A percentile compares a stretch with the other conserved stretches of the same genome.
These are phyloP conservation scores for Thuja plicata DNA, from an alignment of 83 land plant species.

Conservation along the genomic window DNA sequence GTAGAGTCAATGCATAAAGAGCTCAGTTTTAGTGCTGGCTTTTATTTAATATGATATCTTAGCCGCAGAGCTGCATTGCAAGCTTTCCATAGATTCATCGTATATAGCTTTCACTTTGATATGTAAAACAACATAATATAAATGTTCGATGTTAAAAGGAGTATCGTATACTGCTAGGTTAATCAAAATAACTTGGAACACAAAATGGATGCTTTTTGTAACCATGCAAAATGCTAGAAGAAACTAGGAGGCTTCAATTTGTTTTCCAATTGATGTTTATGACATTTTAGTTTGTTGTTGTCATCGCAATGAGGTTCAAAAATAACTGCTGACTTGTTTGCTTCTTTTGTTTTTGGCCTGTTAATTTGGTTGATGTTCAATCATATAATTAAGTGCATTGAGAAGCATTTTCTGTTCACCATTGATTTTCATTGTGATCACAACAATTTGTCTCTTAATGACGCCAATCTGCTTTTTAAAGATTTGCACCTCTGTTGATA, in stretches of 20 bases:
- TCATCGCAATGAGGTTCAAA: background rate
- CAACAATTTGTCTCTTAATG: background rate
- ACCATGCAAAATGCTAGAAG: background rate
- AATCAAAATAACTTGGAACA: background rate
- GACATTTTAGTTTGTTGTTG: background rate
- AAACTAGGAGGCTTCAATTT: background rate
- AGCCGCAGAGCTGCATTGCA: background rate
- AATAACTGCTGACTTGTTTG: background rate
- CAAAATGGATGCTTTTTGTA: background rate
- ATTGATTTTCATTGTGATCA: no score
- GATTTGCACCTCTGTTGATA: background rate
- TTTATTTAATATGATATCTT: no score
- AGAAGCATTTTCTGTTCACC: background rate
- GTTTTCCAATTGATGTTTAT: no score
- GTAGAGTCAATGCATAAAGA: background rate
- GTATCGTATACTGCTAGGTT: background rate
- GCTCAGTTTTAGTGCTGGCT: background rate
- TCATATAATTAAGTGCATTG: background rate
- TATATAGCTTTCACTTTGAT: background rate
- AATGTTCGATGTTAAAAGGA: background rate
- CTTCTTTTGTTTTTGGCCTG: background rate
- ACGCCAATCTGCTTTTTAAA: background rate
- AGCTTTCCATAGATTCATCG: background rate
- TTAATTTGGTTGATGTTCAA: background rate
- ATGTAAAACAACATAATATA: background rate